Base-by-base conservation (phyloP, 2,329 filamentous ascomycete genomes). In the Sporothrix dimorphospora region DNA sequence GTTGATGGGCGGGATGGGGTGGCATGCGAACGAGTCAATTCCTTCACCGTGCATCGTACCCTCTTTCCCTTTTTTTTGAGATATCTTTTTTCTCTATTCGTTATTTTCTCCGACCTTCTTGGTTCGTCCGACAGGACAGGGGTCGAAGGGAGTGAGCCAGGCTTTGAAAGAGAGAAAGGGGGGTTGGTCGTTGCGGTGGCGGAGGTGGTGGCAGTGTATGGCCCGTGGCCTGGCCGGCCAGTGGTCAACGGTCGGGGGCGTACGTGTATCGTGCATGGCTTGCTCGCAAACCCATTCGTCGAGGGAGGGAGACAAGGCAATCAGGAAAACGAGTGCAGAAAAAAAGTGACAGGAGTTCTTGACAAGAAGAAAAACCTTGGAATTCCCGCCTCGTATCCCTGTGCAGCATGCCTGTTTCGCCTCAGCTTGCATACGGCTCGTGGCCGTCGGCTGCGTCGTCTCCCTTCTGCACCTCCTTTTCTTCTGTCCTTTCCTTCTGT, bases 381-480 rank as follows among this genome's bases (percentile, higher is more conserved):
- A 45, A 45, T 67, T 67, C 63, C 63, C 42, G 42, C 63, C 9
- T 38, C 65, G 65, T 67, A 49, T 51, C 65, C 59, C 59, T 45
- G 59, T 45, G 59, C 38, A 63, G 59, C 59, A 45, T 42, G 59
- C 38, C 59, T 65, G 59, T 65, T 65, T 65, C 59, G 45, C 59
- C 59, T 65, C 38, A 45, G 57, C 59, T 65, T 40, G 59, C 59
- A 27, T 65, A 21, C n/a, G 14, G 21, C 12, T 61, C 11, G 57
- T 40, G 8, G 57, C 3, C 5, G 27, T 6, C 16, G n/a, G 24
- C 9, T 21, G 16, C 5, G 3, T 19, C 16, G 57, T 14, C 21
- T 27, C 38, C 40, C 59, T 45, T 63, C 21, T 63, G 59, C 34
- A 24, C 16, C 34, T 14, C 8, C 7, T 24, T 8, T n/a, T 0